Percentiles rank a stretch among this genome's conserved stretches.
Conservation (phyloP, 192 early-diverging fungal species). For the Podila epicladia region DNA sequence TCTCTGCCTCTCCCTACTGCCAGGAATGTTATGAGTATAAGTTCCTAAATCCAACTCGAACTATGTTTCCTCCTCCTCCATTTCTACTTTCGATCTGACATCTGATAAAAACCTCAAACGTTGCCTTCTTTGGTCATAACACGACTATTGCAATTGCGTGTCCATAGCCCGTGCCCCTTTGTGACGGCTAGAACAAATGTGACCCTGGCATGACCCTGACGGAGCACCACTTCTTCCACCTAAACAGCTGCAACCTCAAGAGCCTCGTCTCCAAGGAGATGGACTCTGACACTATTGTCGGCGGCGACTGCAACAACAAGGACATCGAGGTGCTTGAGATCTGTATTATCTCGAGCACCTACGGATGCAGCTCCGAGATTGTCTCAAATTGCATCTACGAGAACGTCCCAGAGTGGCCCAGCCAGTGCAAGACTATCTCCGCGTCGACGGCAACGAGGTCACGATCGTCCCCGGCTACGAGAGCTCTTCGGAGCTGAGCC, state of each 20-base stretch:
- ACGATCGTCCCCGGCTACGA: background rate
- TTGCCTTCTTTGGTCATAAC: background rate
- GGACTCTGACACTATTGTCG: background rate
- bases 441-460: background rate
- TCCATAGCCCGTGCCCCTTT: too few relatives aligned
- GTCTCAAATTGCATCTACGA: background rate
- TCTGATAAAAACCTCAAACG: too few relatives aligned
- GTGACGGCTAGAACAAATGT: background rate
- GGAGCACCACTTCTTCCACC: background rate
- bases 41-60: background rate
- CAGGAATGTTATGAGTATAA: background rate
- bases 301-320: background rate
- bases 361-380: background rate
- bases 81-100: too few relatives aligned
- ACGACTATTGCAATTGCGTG: background rate
- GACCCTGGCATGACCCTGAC: background rate
- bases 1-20: background rate
- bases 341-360: background rate
- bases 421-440: background rate
- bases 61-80: background rate
- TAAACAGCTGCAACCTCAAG: conserved; percentile 2
- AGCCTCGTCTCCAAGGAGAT: background rate
- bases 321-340: background rate
- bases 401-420: background rate
- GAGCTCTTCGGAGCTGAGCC: background rate